A percentile compares a stretch with the other conserved stretches of the same genome.
phyloP scores from a whole-genome alignment of 345 rosid genomes.

The Eucalyptus sp. region DNA sequence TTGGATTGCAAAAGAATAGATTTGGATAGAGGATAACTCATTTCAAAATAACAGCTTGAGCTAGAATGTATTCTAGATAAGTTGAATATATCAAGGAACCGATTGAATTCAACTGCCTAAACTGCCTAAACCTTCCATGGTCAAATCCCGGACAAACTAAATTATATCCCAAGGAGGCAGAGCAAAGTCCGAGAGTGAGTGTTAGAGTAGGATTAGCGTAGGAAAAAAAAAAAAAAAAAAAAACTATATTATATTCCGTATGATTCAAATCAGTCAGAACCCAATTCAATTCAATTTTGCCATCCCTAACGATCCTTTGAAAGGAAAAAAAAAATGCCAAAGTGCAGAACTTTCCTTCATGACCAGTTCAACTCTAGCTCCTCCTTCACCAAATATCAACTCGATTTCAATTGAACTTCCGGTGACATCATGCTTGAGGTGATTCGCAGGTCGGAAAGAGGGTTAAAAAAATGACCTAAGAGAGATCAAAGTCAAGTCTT shows the following conservation, averaged over 20 bases:
- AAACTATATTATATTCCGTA: not conserved
- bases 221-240: too few relatives aligned
- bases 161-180: too few relatives aligned
- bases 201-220: too few relatives aligned
- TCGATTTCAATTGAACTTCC: not conserved
- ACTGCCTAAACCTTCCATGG: too few relatives aligned
- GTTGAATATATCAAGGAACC: not conserved
- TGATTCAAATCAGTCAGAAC: not conserved
- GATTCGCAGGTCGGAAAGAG: not conserved
- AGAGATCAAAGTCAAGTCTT: not conserved
- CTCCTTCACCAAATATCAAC: not conserved
- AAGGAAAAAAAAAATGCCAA: not conserved
- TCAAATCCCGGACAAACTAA: too few relatives aligned
- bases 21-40: not conserved
- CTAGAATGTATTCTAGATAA: not conserved
- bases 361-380: not conserved
- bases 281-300: not conserved
- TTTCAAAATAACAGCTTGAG: not conserved
- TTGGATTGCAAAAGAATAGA: not conserved
- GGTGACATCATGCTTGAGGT: not conserved
- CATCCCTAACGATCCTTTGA: not conserved
- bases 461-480: not conserved
- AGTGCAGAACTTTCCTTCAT: not conserved
- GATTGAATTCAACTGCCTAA: not conserved
- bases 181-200: too few relatives aligned